phyloP scores from a whole-genome alignment of 352 stramenopile species.

The Phytopythium ostracodes region DNA sequence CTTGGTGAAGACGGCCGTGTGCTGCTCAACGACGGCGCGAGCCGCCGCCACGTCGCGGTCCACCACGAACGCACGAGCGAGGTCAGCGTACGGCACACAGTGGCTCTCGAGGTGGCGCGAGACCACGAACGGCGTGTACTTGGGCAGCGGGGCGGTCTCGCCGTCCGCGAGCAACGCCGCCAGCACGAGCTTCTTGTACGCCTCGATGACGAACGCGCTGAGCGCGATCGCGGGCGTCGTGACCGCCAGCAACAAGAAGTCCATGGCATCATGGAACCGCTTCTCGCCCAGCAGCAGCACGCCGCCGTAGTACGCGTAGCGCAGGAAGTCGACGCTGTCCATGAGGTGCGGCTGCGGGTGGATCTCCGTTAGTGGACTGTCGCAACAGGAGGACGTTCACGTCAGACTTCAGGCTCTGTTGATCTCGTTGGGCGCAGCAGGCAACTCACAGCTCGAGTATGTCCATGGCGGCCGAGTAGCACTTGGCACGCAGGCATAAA shows the following conservation, averaged over 20 bases:
- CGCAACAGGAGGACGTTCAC: background rate
- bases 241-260: constrained; percentile 70
- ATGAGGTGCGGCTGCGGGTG: constrained; percentile 54
- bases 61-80: constrained; percentile 49
- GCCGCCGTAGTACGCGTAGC: constrained; percentile 84
- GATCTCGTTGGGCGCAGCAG: background rate
- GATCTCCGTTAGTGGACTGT: constrained; percentile 67
- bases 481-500: constrained; percentile 78
- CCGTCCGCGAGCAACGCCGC: constrained; percentile 59
- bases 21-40: constrained; percentile 29
- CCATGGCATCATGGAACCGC: constrained; percentile 64
- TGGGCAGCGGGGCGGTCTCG: constrained; percentile 51
- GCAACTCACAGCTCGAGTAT: constrained; percentile 61
- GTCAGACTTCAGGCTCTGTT: too few species aligned
- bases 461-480: constrained; percentile 66
- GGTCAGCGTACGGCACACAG: constrained; percentile 51
- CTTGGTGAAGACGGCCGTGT: constrained; percentile 43
- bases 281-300: constrained; percentile 74
- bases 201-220: constrained; percentile 76
- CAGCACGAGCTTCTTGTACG: constrained; percentile 81
- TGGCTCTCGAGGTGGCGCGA: constrained; percentile 65
- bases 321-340: constrained; percentile 58
- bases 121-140: constrained; percentile 80
- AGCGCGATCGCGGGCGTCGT: constrained; percentile 67
- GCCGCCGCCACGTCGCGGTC: constrained; percentile 34